Percentiles rank a stretch among this genome's conserved stretches.
Conservation (phyloP, 2,329 filamentous ascomycete genomes). For the Aspergillus arachidicola region DNA sequence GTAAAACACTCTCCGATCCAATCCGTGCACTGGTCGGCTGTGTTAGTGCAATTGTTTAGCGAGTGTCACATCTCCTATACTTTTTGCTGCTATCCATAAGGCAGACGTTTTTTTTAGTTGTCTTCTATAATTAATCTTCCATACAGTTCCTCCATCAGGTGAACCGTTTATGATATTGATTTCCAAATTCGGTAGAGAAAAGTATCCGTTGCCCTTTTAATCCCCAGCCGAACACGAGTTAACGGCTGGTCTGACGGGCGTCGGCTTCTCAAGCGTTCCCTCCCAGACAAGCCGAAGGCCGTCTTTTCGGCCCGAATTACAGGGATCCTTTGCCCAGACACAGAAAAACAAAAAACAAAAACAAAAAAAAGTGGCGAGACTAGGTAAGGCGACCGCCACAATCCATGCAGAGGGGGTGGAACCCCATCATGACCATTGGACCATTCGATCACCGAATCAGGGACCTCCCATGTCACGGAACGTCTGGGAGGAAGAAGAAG, state of each 20-base stretch:
- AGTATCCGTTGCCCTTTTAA: neutral
- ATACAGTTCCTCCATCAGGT: neutral
- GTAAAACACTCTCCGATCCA: neutral
- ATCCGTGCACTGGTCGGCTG: neutral
- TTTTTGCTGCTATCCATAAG: neutral
- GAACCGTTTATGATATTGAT: neutral
- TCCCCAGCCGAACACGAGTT: neutral
- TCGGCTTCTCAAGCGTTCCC: neutral
- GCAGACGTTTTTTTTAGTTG: neutral
- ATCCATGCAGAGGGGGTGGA: neutral
- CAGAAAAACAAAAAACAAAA: neutral
- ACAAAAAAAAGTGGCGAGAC: neutral
- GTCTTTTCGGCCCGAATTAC: slow-evolving; percentile 2
- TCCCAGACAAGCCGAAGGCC: slow-evolving; percentile 2
- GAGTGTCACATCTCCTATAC: neutral
- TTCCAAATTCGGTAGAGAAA: neutral
- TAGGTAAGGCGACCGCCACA: neutral
- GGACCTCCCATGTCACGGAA: neutral
- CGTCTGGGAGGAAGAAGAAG: slow-evolving; percentile 9
- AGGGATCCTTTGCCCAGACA: neutral
- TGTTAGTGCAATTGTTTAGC: neutral
- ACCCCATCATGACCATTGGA: neutral
- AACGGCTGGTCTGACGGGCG: neutral
- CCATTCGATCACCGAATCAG: slow-evolving; percentile 4
- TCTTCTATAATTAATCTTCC: neutral